A percentile compares a stretch with the other conserved stretches of the same genome.
These are phyloP conservation scores for Botrytis hyacinthi DNA, from an alignment of 2,329 filamentous ascomycete genomes.

Conservation along the genomic window DNA sequence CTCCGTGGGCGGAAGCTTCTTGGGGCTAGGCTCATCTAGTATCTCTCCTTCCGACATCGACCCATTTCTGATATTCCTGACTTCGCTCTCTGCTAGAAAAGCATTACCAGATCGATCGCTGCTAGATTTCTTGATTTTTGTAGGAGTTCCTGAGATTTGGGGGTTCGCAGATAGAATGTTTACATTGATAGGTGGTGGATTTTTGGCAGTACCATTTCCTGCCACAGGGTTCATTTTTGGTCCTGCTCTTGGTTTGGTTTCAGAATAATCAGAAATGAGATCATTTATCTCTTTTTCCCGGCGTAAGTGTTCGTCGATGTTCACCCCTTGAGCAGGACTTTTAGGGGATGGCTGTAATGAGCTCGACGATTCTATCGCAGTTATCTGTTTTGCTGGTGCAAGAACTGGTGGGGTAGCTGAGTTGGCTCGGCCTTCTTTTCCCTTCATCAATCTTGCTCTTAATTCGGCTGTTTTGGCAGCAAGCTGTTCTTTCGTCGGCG, in stretches of 20 bases:
- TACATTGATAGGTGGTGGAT: constrained; percentile 2
- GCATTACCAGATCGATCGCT: constrained; percentile 21
- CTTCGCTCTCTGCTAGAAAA: constrained; percentile 21
- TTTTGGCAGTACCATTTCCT: constrained; percentile 3
- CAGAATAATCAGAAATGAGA: constrained; percentile 34
- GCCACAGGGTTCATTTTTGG: constrained; percentile 26
- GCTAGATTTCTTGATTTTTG: constrained; percentile 25
- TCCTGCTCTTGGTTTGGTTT: constrained; percentile 25
- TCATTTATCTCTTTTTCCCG: constrained; percentile 33
- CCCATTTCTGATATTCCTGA: constrained; percentile 28
- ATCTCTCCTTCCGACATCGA: constrained; percentile 38
- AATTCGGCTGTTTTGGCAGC: constrained; percentile 37
- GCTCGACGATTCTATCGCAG: constrained; percentile 23
- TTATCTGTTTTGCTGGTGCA: constrained; percentile 14
- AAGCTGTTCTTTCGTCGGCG: constrained; percentile 31
- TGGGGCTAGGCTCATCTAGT: constrained; percentile 33
- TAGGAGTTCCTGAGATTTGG: constrained; percentile 31
- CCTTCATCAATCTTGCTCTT: constrained; percentile 36
- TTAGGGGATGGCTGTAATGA: constrained; percentile 28
- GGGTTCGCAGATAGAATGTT: constrained; percentile 23
- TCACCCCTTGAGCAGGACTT: constrained; percentile 13
- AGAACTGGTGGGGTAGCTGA: constrained; percentile 32
- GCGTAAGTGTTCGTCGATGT: constrained; percentile 24
- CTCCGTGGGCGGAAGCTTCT: constrained; percentile 25
- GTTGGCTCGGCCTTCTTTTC: constrained; percentile 27